Evolutionary conservation across 2,329 filamentous ascomycete genomes (phyloP), one percentile per base, ranked within the genome.

Genomic region (Daldinia sp.): DNA sequence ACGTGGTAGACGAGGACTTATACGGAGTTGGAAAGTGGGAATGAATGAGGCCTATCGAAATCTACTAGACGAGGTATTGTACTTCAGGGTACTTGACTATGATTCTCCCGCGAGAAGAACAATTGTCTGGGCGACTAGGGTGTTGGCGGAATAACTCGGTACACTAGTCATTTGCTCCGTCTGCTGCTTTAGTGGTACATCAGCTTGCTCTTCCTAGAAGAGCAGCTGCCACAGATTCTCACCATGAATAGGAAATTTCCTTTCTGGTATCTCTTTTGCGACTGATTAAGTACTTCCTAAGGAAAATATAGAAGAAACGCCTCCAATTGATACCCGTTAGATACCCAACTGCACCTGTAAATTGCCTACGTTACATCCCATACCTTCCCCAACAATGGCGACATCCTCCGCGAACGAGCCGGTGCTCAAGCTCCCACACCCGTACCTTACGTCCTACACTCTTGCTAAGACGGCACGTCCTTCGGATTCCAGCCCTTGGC

Each of bases 391-490:
- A 59, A 58, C 51, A 55, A 75, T 75, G 72, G 61, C 69, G 29
- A 49, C 63, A 19, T 39, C 68, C 37, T 63, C 69, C 41, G 54
- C 69, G 7, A 70, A 75, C 58, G 78, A 82, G 68, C 76, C 75
- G 19, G 69, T 82, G 57, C 71, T 83, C 68, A 80, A 79, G 75
- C 80, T 84, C 32, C 82, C 82, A 56, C 80, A 83, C 67, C 82
- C 82, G 1, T 83, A 83, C 72, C 77, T 78, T 37, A 79, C 79
- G 34, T 77, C 81, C 54, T 84, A 83, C 72, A 70, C 75, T 7
- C 69, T 83, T 39, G 73, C 75, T 54, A 77, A 76, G 62, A 72
- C 73, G n/a, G 65, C 65, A n/a, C 71, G 69, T 35, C 66, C 63
- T 11, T 61, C 63, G 29, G 71, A 73, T 23, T 59, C 66, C 15